Percentiles rank a stretch among this genome's conserved stretches.
Evolutionary conservation across 345 rosid species (phyloP).

Genomic region (Murraya paniculata): DNA sequence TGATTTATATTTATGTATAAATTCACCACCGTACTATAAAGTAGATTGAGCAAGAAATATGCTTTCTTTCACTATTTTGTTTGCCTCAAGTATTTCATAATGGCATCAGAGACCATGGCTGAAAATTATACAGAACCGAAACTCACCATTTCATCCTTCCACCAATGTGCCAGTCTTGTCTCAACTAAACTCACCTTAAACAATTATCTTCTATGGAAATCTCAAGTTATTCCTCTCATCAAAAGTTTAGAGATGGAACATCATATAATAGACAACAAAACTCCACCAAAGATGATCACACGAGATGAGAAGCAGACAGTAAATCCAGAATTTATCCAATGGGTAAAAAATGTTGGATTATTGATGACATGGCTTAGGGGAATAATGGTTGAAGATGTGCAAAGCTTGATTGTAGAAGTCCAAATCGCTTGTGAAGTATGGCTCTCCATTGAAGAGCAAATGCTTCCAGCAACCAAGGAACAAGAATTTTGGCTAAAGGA

Average conservation of each 20-base stretch:
- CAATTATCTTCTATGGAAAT: background rate
- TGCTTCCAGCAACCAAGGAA: background rate
- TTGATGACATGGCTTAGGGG: background rate
- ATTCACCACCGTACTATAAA: no score
- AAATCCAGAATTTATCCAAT: background rate
- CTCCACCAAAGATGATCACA: background rate
- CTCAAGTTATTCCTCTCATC: background rate
- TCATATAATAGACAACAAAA: background rate
- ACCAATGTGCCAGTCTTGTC: no score
- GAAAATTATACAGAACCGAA: no score
- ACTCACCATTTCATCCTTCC: no score
- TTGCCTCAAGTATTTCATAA: no score
- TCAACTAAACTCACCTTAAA: no score
- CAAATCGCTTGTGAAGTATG: background rate
- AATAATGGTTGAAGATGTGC: background rate
- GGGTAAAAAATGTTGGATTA: background rate
- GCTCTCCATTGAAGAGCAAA: background rate
- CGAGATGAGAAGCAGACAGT: background rate
- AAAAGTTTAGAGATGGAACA: background rate
- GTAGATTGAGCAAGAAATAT: no score
- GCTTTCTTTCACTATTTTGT: no score
- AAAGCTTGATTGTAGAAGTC: background rate
- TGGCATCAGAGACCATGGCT: no score
- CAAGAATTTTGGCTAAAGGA: background rate
- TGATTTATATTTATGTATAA: no score